A percentile compares a stretch with the other conserved stretches of the same genome.
These are phyloP conservation scores for Phytophthora kernoviae DNA, from an alignment of 352 stramenopile species.

Conservation along the genomic window DNA sequence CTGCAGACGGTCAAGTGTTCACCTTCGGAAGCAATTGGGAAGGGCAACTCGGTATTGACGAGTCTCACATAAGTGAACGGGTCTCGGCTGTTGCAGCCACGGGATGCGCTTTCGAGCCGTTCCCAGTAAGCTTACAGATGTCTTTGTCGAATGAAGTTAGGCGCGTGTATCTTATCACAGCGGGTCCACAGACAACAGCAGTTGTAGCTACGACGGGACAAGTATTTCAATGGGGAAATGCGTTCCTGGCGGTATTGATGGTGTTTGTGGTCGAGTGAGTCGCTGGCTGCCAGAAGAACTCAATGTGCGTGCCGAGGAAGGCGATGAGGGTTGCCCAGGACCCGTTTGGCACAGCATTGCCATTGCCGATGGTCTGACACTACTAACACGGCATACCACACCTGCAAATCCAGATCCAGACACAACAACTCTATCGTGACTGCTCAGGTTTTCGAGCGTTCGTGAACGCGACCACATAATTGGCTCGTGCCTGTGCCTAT, in stretches of 20 bases:
- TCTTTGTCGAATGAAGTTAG: neutral
- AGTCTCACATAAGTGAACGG: slow-evolving; percentile 4
- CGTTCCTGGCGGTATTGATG: slow-evolving; percentile 31
- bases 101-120: slow-evolving; percentile 21
- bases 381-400: slow-evolving; percentile 34
- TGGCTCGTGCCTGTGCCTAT: neutral
- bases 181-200: slow-evolving; percentile 29
- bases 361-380: slow-evolving; percentile 50
- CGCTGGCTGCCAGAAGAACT: slow-evolving; percentile 32
- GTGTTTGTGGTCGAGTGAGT: slow-evolving; percentile 38
- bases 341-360: slow-evolving; percentile 46
- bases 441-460: neutral
- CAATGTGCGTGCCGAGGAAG: slow-evolving; percentile 5
- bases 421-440: slow-evolving; percentile 3
- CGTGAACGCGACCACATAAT: neutral
- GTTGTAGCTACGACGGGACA: slow-evolving; percentile 26
- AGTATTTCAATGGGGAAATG: slow-evolving; percentile 48
- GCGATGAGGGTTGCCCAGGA: neutral
- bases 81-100: slow-evolving; percentile 10
- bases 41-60: slow-evolving; percentile 71
- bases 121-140: slow-evolving; percentile 12
- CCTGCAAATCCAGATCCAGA: neutral
- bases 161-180: slow-evolving; percentile 38
- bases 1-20: slow-evolving; percentile 44
- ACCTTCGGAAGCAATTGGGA: slow-evolving; percentile 74